Conservation (phyloP, 441 rosid species). For the Geranium incanum region DNA sequence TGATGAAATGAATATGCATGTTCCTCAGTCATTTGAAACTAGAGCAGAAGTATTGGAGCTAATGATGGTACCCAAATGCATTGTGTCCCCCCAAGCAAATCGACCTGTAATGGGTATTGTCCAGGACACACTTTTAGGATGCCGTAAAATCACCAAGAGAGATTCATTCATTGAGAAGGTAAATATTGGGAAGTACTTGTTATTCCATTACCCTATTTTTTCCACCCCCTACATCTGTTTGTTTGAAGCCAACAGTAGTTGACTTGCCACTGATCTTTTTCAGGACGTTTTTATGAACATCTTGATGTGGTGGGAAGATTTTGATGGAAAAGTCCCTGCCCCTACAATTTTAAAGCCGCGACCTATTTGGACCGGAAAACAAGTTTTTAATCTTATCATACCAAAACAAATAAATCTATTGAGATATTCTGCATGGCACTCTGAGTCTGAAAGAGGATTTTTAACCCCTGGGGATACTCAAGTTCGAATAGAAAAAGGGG, state of each 20-base stretch:
- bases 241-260: background rate
- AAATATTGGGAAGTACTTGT: conserved; percentile 11
- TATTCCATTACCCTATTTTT: background rate
- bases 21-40: conserved; percentile 93
- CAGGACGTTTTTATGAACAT: conserved; percentile 98
- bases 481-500: conserved; percentile 92
- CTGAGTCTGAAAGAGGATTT: conserved; percentile 69
- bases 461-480: conserved; percentile 91
- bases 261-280: conserved; percentile 18
- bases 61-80: conserved; percentile 99
- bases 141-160: conserved; percentile 97
- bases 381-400: conserved; percentile 92
- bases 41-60: conserved; percentile 93
- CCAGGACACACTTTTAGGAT: conserved; percentile 94
- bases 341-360: conserved; percentile 91
- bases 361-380: conserved; percentile 98
- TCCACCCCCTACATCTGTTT: background rate
- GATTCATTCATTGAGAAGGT: conserved; percentile 99
- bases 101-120: conserved; percentile 99
- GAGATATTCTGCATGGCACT: conserved; percentile 88
- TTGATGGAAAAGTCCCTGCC: conserved; percentile 96
- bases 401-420: conserved; percentile 97
- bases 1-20: conserved; percentile 99
- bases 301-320: conserved; percentile 99
- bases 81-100: conserved; percentile 93